These are phyloP conservation scores for Clohesyomyces aquaticus DNA, from an alignment of 495 filamentous ascomycete genomes.

Conservation along the genomic window DNA sequence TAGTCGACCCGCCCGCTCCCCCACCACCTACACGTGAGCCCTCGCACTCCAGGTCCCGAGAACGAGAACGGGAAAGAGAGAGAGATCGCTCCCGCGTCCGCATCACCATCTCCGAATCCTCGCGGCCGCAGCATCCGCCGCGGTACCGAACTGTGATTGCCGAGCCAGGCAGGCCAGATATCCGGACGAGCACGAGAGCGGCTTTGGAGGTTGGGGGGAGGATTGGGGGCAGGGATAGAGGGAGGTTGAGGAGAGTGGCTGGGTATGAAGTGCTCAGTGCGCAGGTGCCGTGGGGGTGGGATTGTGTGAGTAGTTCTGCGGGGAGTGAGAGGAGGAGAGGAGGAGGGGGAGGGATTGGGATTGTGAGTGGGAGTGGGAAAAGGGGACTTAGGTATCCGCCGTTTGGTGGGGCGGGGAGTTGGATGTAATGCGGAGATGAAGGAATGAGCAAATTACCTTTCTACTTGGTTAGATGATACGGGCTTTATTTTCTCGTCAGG, in stretches of 20 bases:
- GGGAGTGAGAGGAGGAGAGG: not conserved
- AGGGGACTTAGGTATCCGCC: constrained; percentile 30
- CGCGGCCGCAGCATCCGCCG: constrained; percentile 1
- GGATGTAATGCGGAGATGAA: no score
- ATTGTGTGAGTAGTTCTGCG: constrained; percentile 27
- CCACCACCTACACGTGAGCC: no score
- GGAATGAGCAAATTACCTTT: no score
- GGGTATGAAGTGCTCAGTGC: constrained; percentile 33
- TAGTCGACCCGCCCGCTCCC: constrained; percentile 9
- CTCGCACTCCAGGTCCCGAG: no score
- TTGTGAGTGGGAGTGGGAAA: not conserved
- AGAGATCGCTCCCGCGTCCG: no score
- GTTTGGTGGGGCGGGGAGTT: constrained; percentile 23
- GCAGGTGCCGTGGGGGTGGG: constrained; percentile 38
- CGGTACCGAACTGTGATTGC: constrained; percentile 18
- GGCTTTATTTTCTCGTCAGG: no score
- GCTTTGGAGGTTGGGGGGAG: constrained; percentile 21
- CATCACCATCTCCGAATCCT: not conserved
- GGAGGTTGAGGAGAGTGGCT: constrained; percentile 33
- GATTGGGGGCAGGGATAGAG: constrained; percentile 9
- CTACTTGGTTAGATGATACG: no score
- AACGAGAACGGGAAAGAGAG: no score
- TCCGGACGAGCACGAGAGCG: constrained; percentile 28
- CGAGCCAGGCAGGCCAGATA: constrained; percentile 1
- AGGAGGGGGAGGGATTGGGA: constrained; percentile 2